Percentiles rank a stretch among this genome's conserved stretches.
Evolutionary conservation across 768 basidiomycete species (phyloP).

Genomic region (Boletus patriciae): DNA sequence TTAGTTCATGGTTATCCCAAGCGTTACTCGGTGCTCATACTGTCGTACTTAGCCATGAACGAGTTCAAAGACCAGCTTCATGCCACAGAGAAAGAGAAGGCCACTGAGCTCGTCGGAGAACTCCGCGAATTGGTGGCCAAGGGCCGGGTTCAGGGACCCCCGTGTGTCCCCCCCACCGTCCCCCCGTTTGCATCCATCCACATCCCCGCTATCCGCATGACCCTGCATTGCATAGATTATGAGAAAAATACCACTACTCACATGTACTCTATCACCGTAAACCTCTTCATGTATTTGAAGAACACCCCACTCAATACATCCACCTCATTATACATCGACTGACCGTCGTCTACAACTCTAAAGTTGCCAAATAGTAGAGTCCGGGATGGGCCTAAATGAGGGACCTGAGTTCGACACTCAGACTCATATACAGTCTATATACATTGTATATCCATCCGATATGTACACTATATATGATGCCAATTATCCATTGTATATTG

Average conservation of each 20-base stretch:
- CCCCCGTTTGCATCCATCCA: conserved; percentile 24
- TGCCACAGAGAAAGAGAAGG: conserved; percentile 89
- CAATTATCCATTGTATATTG: too few species aligned
- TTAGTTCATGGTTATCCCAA: conserved; percentile 31
- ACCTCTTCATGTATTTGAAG: conserved; percentile 16
- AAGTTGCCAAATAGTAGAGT: too few species aligned
- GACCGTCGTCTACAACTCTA: too few species aligned
- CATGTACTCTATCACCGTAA: conserved; percentile 21
- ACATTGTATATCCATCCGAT: too few species aligned
- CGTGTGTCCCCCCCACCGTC: conserved; percentile 19
- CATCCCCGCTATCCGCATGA: conserved; percentile 5
- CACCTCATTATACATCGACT: neutral
- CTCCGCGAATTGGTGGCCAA: conserved; percentile 87
- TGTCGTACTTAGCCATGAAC: conserved; percentile 63
- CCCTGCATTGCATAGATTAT: conserved; percentile 29
- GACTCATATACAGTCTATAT: too few species aligned
- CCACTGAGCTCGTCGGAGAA: conserved; percentile 80
- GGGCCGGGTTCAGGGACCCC: conserved; percentile 70
- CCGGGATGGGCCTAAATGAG: too few species aligned
- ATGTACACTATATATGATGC: too few species aligned
- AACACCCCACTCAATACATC: conserved; percentile 28
- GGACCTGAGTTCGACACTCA: too few species aligned
- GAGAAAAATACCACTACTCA: conserved; percentile 31
- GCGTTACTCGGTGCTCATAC: neutral
- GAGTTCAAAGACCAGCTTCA: conserved; percentile 99